phyloP scores from a whole-genome alignment of 2,329 filamentous ascomycete genomes.

The Neospermospora avenae region DNA sequence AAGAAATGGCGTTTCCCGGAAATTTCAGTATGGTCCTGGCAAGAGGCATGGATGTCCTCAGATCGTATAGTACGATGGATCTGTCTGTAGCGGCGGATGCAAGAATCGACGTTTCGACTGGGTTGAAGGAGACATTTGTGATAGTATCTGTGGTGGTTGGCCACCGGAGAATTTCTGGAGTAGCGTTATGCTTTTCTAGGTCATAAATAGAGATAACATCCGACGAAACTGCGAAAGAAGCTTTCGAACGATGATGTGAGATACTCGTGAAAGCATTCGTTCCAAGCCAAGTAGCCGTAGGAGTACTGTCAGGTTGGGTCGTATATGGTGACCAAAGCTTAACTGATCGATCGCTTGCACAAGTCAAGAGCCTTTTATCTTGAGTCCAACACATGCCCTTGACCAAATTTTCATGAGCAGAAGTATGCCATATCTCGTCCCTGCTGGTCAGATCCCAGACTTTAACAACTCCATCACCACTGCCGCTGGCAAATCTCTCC shows the following conservation, averaged over 20 bases:
- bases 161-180: constrained; percentile 81
- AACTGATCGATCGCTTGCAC: constrained; percentile 79
- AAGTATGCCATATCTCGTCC: constrained; percentile 71
- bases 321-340: constrained; percentile 92
- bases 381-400: constrained; percentile 88
- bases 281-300: constrained; percentile 81
- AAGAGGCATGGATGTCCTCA: constrained; percentile 80
- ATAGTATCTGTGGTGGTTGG: constrained; percentile 89
- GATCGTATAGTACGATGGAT: constrained; percentile 85
- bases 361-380: constrained; percentile 81
- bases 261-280: constrained; percentile 77
- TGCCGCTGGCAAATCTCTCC: constrained; percentile 75
- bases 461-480: constrained; percentile 90
- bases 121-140: constrained; percentile 84
- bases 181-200: constrained; percentile 73
- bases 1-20: constrained; percentile 77
- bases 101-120: constrained; percentile 87
- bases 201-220: constrained; percentile 86
- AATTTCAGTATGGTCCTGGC: constrained; percentile 79
- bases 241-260: constrained; percentile 74
- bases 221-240: constrained; percentile 77
- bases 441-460: constrained; percentile 78
- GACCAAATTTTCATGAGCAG: constrained; percentile 90
- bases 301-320: constrained; percentile 63
- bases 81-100: constrained; percentile 83